Base-by-base conservation (phyloP, 2,329 filamentous ascomycete genomes). In the Tolypocladium inflatum region DNA sequence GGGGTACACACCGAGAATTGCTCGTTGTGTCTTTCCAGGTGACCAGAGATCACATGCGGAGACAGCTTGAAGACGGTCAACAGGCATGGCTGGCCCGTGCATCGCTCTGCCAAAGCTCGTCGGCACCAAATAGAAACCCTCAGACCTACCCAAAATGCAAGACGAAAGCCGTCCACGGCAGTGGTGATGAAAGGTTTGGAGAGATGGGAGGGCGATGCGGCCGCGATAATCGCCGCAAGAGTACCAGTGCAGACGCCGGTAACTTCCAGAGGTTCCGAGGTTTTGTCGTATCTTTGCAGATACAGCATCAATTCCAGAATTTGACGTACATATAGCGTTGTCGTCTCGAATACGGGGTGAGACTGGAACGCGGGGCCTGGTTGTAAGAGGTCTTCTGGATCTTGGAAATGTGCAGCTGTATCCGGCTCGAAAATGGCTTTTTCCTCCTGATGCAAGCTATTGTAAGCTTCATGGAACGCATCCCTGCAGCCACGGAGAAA, bases 91-190 rank as follows among this genome's bases (percentile, higher is more conserved):
- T 57, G 17, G 43, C 48, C 13, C 15, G 37, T 38, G 13, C 13
- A 38, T 7, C 30, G 21, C 3, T 54, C 55, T 26, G 51, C 58
- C 19, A 51, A 33, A 33, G 45, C 42, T 30, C 17, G n/a, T 6
- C 55, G 55, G 21, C 48, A 57, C 19, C 41, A 38, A 13, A 57
- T 26, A 1, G 58, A 41, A 4, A 45, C 53, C 21, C 56, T 54
- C 21, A 60, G 58, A 19, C 58, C 58, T 23, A 58, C 53, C 58
- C 58, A 60, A 39, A 60, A 60, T 13, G 58, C 51, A 10, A 60
- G 17, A n/a, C 56, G 56, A 39, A 60, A 60, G 8, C 43, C 48
- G 19, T 55, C 53, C 11, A 58, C 54, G 19, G 58, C 58, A 30
- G 56, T 21, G 3, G 15, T 26, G 19, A 55, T 35, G 33, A 60